Percentiles rank a stretch among this genome's conserved stretches.
phyloP scores from a whole-genome alignment of 257 asterid species.

The Catharanthus roseus region DNA sequence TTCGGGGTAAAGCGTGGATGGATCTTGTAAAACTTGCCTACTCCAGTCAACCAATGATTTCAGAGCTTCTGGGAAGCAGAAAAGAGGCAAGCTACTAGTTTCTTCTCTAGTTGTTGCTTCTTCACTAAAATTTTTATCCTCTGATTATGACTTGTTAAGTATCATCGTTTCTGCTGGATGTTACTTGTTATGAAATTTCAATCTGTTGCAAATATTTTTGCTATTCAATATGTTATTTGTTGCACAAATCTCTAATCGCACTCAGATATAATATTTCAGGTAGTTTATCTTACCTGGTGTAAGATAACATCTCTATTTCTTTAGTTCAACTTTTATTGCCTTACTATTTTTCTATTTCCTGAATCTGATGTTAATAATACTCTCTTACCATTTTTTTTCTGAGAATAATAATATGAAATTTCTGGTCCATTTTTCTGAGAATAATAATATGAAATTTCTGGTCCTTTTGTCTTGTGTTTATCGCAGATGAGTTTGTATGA shows the following conservation, averaged over 20 bases:
- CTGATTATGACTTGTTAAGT: background rate
- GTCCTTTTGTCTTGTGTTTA: slow-evolving; percentile 18
- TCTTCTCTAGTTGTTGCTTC: slow-evolving; percentile 11
- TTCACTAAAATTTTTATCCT: background rate
- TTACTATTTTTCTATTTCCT: background rate
- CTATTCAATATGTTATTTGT: slow-evolving; percentile 9
- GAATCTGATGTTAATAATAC: background rate
- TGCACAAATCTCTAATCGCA: background rate
- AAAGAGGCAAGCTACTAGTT: slow-evolving; percentile 59
- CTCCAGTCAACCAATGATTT: slow-evolving; percentile 66
- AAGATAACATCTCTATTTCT: background rate
- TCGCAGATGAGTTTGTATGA: slow-evolving; percentile 95
- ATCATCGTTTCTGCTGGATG: background rate
- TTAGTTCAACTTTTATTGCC: background rate
- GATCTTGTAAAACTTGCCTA: slow-evolving; percentile 70
- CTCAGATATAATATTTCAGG: background rate
- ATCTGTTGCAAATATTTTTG: background rate
- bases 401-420: background rate
- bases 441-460: slow-evolving; percentile 8
- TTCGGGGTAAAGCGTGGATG: slow-evolving; percentile 86
- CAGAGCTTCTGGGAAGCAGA: slow-evolving; percentile 63
- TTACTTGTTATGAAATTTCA: background rate
- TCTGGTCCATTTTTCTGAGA: slow-evolving; percentile 14
- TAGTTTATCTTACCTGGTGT: background rate
- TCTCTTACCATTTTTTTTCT: background rate